Evolutionary conservation across 225 moss, liverwort and hornwort genomes (phyloP), one percentile per base, ranked within the genome.

Genomic region (Bryum argenteum): DNA sequence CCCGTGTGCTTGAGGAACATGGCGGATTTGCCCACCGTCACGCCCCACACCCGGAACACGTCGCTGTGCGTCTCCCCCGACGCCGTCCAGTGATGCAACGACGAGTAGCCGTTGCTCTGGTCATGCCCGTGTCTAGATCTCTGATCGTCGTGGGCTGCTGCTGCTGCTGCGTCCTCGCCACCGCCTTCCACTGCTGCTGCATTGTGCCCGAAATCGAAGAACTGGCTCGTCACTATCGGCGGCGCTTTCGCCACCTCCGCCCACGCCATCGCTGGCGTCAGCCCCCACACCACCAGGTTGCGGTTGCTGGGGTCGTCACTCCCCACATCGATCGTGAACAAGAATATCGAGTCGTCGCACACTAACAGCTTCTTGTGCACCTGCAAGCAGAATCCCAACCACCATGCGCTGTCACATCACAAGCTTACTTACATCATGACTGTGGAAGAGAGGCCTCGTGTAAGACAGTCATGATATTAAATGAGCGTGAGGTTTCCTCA

Each of bases 1-100:
- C 73, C 40, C 1, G 81, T 24, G 59, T 79, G 76, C 38, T 79
- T 85, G 2, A 85, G n/a, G 8, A 81, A 81, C n/a, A 85, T 79
- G 8, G 52, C 24, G 8, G 71, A 65, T 8, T 52, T 67, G 17
- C 73, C 76, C 9, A 76, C 72, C 7, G 76, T 73, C 62, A 70
- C 79, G 0, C 70, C 52, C 85, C 81, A 82, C 55, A 82, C 70
- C n/a, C 72, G 78, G 9, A 82, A 54, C 53, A 63, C 62, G 3
- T 70, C 67, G 13, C 48, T 69, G 26, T 69, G 85, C 3, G 60
- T 18, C 37, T 76, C 76, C 8, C 85, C 76, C 9, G 81, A 85
- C 17, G 76, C 85, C 8, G 73, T 81, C 85, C 85, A 85, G 3
- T 69, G 78, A 17, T 70, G 75, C 51, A 69, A 14, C 0, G 81